Conservation (phyloP, 2,329 filamentous ascomycete species). For the Pseudogymnoascus sp. region DNA sequence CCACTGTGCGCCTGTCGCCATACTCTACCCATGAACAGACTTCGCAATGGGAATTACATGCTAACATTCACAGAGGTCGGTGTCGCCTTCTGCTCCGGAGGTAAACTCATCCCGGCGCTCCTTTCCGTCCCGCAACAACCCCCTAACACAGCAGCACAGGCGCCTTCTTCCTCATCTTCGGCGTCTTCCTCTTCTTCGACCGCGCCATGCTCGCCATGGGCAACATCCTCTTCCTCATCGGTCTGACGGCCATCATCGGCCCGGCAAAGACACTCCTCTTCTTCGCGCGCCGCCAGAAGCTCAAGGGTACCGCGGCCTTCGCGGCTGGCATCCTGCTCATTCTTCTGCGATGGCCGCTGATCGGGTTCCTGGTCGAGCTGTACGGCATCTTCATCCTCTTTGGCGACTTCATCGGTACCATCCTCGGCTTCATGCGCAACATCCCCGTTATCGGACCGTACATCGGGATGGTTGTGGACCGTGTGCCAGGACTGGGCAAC, state of each 20-base stretch:
- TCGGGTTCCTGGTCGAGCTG: conserved; percentile 82
- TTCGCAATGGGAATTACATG: conserved; percentile 12
- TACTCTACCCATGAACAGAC: not conserved
- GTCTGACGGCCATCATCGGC: conserved; percentile 91
- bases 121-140: not conserved
- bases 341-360: conserved; percentile 78
- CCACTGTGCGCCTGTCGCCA: conserved; percentile 19
- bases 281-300: conserved; percentile 89
- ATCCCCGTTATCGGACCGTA: conserved; percentile 81
- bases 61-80: conserved; percentile 66
- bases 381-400: conserved; percentile 93
- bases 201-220: conserved; percentile 97
- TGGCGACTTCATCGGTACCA: conserved; percentile 91
- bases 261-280: conserved; percentile 84
- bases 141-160: conserved; percentile 42
- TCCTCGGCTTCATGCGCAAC: conserved; percentile 77
- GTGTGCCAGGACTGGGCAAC: conserved; percentile 60
- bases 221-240: conserved; percentile 97
- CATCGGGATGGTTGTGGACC: conserved; percentile 65
- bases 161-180: conserved; percentile 88
- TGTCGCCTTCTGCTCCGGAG: conserved; percentile 94
- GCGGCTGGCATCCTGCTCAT: conserved; percentile 76
- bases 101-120: conserved; percentile 52
- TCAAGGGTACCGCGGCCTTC: conserved; percentile 85
- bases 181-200: conserved; percentile 96